A percentile compares a stretch with the other conserved stretches of the same genome.
These are phyloP conservation scores for Scutellaria minor DNA, from an alignment of 257 asterid species.

Conservation along the genomic window DNA sequence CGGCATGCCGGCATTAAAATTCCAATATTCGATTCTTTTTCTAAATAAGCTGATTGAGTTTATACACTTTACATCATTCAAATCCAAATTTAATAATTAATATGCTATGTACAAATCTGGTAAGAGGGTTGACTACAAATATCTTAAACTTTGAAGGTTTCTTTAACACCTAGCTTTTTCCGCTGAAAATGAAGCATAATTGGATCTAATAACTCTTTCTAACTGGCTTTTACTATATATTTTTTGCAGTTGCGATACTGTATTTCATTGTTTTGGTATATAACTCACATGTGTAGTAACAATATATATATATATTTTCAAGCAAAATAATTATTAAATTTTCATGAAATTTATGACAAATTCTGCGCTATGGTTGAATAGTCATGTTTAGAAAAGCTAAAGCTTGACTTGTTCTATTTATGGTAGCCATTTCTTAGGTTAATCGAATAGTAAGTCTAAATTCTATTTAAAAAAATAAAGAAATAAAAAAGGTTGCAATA, in stretches of 20 bases:
- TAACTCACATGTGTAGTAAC: too few species aligned
- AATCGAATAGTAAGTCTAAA: not conserved
- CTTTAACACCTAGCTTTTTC: slow-evolving; percentile 39
- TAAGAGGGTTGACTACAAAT: not conserved
- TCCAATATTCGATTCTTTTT: slow-evolving; percentile 14
- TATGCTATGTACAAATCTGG: not conserved
- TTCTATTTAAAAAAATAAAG: not conserved
- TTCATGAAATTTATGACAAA: too few species aligned
- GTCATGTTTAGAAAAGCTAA: too few species aligned
- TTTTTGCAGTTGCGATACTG: too few species aligned
- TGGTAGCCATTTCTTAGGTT: not conserved
- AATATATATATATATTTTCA: too few species aligned
- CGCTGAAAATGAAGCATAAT: slow-evolving; percentile 35
- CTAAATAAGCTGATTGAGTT: too few species aligned
- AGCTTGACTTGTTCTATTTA: not conserved
- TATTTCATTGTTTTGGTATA: too few species aligned
- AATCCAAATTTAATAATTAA: too few species aligned
- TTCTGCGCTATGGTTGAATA: too few species aligned
- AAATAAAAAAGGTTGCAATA: not conserved
- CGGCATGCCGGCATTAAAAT: slow-evolving; percentile 43
- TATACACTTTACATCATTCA: too few species aligned
- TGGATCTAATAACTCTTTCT: slow-evolving; percentile 15
- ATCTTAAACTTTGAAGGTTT: slow-evolving; percentile 32
- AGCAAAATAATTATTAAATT: too few species aligned
- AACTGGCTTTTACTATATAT: not conserved